Evolutionary conservation across 2,329 filamentous ascomycete species (phyloP), one percentile per base, ranked within the genome.

Genomic region (Cladosporium velox): DNA sequence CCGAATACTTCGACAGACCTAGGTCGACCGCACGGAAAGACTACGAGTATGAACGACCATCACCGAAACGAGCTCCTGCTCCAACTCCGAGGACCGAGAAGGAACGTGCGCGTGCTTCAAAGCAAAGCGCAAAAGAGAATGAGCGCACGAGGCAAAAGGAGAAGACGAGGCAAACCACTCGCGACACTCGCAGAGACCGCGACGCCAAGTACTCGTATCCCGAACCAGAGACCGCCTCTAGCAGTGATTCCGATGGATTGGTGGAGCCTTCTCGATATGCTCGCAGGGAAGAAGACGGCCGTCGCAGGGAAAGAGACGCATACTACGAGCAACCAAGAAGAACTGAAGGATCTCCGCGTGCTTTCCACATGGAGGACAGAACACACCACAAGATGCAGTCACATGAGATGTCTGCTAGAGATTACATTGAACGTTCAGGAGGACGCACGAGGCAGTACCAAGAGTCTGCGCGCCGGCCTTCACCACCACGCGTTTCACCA

Each of bases 111-210:
- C 72, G 66, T 62, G 51, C 63, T 55, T 67, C 65, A 49, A 34
- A 34, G 63, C 69, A 68, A 60, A 70, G 65, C 47, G 66, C 61
- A 49, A 73, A 73, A 64, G 74, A 76, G 28, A 72, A 68, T 34
- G 80, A 82, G 67, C 75, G 78, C 34, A 71, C 75, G 12, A 73
- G 76, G 12, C 74, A 79, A 47, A 76, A 75, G 47, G 79, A 82
- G 59, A 75, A 76, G 67, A 76, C 74, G 66, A 77, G 78, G 69
- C 73, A 74, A 55, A 74, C 75, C 60, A 78, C 81, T 55, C 76
- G 76, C 66, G 80, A 82, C 41, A 73, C 76, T 10, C 76, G 76
- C 54, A 73, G 74, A 65, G 79, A 81, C 10, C 76, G 78, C 59
- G 77, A 77, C 12, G 69, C 68, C 35, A 80, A 78, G 67, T 77